Evolutionary conservation across 345 rosid species (phyloP).

Genomic region (Linum usitatissimum): DNA sequence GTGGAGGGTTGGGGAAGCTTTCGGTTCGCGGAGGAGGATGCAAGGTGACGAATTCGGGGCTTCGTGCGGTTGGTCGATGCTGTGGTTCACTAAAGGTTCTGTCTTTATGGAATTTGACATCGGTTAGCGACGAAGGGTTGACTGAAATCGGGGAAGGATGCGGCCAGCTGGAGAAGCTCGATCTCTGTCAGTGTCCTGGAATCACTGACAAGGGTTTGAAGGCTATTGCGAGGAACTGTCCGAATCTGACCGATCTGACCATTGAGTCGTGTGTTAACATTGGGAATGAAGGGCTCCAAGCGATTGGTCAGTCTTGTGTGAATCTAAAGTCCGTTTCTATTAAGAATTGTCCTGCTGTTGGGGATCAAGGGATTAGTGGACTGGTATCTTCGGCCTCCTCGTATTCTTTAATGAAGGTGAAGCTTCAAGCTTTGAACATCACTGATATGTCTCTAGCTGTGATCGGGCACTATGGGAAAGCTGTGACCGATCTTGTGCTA

Average conservation of each 20-base stretch:
- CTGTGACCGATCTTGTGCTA: conserved; percentile 57
- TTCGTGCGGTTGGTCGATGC: conserved; percentile 60
- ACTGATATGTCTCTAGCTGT: conserved; percentile 82
- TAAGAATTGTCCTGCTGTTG: conserved; percentile 61
- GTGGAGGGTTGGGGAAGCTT: conserved; percentile 82
- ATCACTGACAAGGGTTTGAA: conserved; percentile 55
- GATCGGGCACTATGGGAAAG: conserved; percentile 78
- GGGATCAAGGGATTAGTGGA: conserved; percentile 78
- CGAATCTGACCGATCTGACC: conserved; percentile 56
- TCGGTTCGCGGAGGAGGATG: conserved; percentile 38
- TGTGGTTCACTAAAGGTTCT: conserved; percentile 65
- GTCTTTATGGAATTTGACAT: conserved; percentile 61
- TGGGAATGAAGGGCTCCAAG: conserved; percentile 66
- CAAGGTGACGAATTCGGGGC: conserved; percentile 59
- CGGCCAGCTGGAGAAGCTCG: conserved; percentile 63
- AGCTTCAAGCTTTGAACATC: conserved; percentile 64
- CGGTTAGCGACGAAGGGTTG: conserved; percentile 56
- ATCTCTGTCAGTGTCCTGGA: conserved; percentile 48
- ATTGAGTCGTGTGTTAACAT: conserved; percentile 67
- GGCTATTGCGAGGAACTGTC: conserved; percentile 59
- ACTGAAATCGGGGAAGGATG: conserved; percentile 76
- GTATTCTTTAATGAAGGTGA: conserved; percentile 43
- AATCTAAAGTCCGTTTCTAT: conserved; percentile 61
- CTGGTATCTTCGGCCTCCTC: conserved; percentile 43
- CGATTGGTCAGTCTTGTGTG: conserved; percentile 50